phyloP scores from a whole-genome alignment of 352 stramenopile species.

The Globisporangium cylindrosporum region DNA sequence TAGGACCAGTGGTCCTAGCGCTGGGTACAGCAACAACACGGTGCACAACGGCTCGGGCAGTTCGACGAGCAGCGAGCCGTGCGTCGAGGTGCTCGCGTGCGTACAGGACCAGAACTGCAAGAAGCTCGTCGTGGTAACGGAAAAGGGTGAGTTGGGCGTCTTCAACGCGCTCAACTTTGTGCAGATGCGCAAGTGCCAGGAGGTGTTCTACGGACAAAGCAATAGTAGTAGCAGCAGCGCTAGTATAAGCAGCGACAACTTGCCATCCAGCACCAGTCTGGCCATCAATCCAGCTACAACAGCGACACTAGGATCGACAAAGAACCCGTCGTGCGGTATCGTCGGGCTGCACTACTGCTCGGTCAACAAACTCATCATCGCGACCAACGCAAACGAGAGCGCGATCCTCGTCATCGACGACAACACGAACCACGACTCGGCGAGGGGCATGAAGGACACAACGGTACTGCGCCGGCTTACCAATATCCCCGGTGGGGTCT shows the following conservation, averaged over 20 bases:
- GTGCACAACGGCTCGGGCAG: slow-evolving; percentile 19
- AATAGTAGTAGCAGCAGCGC: no score
- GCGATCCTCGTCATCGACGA: slow-evolving; percentile 71
- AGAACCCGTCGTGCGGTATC: slow-evolving; percentile 38
- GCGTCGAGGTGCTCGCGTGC: slow-evolving; percentile 46
- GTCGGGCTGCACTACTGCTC: slow-evolving; percentile 71
- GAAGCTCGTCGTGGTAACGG: slow-evolving; percentile 59
- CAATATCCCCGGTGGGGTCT: slow-evolving; percentile 52
- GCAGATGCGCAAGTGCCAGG: slow-evolving; percentile 62
- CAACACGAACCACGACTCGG: slow-evolving; percentile 44
- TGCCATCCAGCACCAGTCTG: not conserved
- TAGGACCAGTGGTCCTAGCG: not conserved
- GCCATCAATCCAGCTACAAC: not conserved
- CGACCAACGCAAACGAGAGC: slow-evolving; percentile 36
- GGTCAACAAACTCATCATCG: slow-evolving; percentile 68
- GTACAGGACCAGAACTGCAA: slow-evolving; percentile 53
- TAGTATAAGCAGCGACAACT: not conserved
- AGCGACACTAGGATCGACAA: not conserved
- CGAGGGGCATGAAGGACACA: slow-evolving; percentile 38
- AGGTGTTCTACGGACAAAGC: slow-evolving; percentile 31
- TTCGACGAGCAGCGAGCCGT: slow-evolving; percentile 21
- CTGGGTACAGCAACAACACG: slow-evolving; percentile 2
- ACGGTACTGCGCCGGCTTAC: slow-evolving; percentile 53
- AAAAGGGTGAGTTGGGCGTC: slow-evolving; percentile 54
- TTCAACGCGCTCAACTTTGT: slow-evolving; percentile 78